Percentiles rank a stretch among this genome's conserved stretches.
Conservation (phyloP, 1,284 basidiomycete species). For the Ceratobasidium sp. region DNA sequence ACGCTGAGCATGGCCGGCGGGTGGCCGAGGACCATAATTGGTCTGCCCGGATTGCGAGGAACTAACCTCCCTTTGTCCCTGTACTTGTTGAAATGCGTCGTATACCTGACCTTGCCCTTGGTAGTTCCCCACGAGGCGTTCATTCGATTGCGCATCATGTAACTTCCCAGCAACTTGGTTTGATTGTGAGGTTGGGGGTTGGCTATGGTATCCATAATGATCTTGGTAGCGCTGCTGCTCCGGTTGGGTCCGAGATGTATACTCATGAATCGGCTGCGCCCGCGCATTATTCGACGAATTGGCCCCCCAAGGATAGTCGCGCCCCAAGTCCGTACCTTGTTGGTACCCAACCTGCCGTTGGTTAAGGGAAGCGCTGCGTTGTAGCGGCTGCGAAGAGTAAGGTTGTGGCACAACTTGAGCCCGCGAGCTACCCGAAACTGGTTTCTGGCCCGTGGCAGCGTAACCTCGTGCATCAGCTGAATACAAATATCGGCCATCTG, state of each 20-base stretch:
- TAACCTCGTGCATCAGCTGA: neutral
- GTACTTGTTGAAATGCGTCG: neutral
- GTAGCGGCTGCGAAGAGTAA: neutral
- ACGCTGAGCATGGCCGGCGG: too few relatives aligned
- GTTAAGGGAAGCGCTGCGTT: conserved; percentile 10
- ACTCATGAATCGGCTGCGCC: neutral
- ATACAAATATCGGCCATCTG: conserved; percentile 4
- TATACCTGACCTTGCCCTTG: conserved; percentile 2
- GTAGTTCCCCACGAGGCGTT: neutral
- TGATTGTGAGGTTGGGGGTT: neutral
- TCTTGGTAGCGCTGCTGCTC: neutral
- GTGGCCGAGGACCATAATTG: neutral
- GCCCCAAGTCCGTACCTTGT: conserved; percentile 1
- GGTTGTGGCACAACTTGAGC: neutral
- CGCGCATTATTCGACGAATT: neutral
- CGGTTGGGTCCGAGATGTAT: neutral
- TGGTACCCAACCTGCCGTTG: neutral
- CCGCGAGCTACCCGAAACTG: neutral
- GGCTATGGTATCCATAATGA: neutral
- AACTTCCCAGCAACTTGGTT: conserved; percentile 1
- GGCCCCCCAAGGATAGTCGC: neutral
- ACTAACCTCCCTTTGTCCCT: neutral
- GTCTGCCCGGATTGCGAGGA: neutral
- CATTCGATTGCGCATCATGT: neutral
- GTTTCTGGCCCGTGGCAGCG: neutral